These are phyloP conservation scores for Zangia roseola DNA, from an alignment of 768 basidiomycete species.

Conservation along the genomic window DNA sequence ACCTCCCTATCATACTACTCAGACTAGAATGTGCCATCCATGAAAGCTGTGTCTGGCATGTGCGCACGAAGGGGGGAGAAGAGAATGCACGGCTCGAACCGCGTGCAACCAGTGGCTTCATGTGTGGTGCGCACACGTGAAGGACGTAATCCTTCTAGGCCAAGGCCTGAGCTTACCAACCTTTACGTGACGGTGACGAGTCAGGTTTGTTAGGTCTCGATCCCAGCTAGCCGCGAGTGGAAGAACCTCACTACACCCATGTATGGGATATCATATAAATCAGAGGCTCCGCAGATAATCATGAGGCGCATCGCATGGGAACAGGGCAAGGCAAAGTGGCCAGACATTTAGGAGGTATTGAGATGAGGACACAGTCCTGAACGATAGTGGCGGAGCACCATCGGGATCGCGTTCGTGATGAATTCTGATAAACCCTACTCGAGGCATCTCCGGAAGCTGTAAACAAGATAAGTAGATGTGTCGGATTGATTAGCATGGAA, in stretches of 20 bases:
- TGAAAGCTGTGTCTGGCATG: conserved; percentile 4
- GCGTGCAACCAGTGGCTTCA: conserved; percentile 11
- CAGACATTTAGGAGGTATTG: neutral
- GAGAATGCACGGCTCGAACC: neutral
- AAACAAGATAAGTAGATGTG: conserved; percentile 3
- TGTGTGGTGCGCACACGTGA: conserved; percentile 14
- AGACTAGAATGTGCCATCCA: neutral
- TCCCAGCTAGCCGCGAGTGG: conserved; percentile 1
- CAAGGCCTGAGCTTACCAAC: conserved; percentile 1
- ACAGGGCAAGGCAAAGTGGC: neutral
- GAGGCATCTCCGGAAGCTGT: conserved; percentile 4
- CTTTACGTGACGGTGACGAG: conserved; percentile 1
- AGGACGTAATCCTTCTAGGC: neutral
- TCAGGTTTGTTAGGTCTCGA: conserved; percentile 1
- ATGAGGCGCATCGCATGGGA: neutral
- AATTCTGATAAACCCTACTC: conserved; percentile 14
- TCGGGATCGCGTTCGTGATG: neutral
- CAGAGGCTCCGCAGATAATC: conserved; percentile 1
- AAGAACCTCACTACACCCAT: neutral
- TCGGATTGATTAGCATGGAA: conserved; percentile 19
- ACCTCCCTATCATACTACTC: conserved; percentile 6
- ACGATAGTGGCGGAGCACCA: neutral
- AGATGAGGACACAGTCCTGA: neutral
- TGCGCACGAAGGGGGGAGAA: neutral
- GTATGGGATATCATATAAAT: neutral